Evolutionary conservation across 176 grass and related monocot genomes (phyloP).

Genomic region (Carex myosuroides): DNA sequence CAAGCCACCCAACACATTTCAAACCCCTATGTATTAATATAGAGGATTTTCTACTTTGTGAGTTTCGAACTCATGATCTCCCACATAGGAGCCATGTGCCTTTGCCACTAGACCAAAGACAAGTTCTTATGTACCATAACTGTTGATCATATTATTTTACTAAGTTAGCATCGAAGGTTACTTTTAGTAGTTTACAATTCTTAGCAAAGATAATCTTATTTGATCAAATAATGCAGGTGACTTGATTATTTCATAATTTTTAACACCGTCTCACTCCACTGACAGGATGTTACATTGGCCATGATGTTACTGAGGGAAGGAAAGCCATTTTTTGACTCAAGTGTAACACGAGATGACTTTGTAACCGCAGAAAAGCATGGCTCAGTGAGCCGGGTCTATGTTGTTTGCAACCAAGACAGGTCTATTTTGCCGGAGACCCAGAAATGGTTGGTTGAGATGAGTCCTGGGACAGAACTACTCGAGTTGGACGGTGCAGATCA

Average conservation of each 20-base stretch:
- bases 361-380: conserved; percentile 19
- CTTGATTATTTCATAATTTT: neutral
- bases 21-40: too few relatives aligned
- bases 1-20: too few relatives aligned
- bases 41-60: too few relatives aligned
- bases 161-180: neutral
- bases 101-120: too few relatives aligned
- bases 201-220: neutral
- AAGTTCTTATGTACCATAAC: neutral
- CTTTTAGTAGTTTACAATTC: neutral
- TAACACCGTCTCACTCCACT: neutral
- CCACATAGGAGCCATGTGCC: too few relatives aligned
- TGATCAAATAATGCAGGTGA: neutral
- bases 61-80: too few relatives aligned
- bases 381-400: conserved; percentile 5
- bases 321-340: conserved; percentile 14
- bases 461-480: conserved; percentile 13
- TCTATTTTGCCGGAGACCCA: conserved; percentile 11
- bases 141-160: neutral
- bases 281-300: conserved; percentile 16
- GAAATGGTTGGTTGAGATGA: conserved; percentile 15
- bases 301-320: conserved; percentile 14
- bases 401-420: conserved; percentile 25
- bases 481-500: conserved; percentile 31
- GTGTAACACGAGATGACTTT: conserved; percentile 12